phyloP scores from a whole-genome alignment of 2,329 filamentous ascomycete genomes.

The Zymoseptoria crescenta region DNA sequence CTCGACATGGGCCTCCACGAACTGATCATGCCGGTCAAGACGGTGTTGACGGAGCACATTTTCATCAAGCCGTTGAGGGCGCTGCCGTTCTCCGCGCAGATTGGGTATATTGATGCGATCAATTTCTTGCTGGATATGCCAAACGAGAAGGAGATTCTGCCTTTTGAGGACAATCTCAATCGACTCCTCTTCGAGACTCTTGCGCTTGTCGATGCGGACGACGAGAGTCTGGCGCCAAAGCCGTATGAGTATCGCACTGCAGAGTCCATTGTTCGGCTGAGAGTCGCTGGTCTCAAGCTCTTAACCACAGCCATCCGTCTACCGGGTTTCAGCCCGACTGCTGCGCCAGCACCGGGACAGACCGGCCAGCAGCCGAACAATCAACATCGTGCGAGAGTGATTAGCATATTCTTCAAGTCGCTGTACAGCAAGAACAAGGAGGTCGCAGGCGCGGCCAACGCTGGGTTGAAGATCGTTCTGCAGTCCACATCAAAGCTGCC shows the following conservation, averaged over 20 bases:
- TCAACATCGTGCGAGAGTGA: slow-evolving; percentile 55
- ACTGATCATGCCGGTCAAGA: slow-evolving; percentile 80
- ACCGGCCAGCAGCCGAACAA: slow-evolving; percentile 47
- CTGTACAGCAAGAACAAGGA: slow-evolving; percentile 87
- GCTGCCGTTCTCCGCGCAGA: slow-evolving; percentile 88
- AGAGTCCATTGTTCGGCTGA: slow-evolving; percentile 81
- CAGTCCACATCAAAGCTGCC: slow-evolving; percentile 84
- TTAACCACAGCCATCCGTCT: slow-evolving; percentile 90
- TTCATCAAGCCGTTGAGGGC: slow-evolving; percentile 92
- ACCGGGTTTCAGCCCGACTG: slow-evolving; percentile 74
- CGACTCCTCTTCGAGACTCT: slow-evolving; percentile 87
- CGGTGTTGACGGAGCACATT: slow-evolving; percentile 80
- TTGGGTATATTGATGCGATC: slow-evolving; percentile 96
- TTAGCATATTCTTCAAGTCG: slow-evolving; percentile 95
- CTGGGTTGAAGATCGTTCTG: slow-evolving; percentile 79
- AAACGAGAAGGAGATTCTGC: slow-evolving; percentile 63
- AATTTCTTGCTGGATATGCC: slow-evolving; percentile 90
- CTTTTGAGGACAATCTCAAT: slow-evolving; percentile 86
- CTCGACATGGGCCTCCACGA: slow-evolving; percentile 76
- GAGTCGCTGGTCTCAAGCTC: slow-evolving; percentile 88
- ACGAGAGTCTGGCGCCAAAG: slow-evolving; percentile 87
- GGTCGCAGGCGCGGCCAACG: slow-evolving; percentile 88
- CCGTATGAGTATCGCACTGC: slow-evolving; percentile 92
- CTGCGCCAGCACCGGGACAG: slow-evolving; percentile 6
- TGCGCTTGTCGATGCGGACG: slow-evolving; percentile 86